A percentile compares a stretch with the other conserved stretches of the same genome.
phyloP scores from a whole-genome alignment of 1,139 yeast genomes.

The Ogataea hybrid region DNA sequence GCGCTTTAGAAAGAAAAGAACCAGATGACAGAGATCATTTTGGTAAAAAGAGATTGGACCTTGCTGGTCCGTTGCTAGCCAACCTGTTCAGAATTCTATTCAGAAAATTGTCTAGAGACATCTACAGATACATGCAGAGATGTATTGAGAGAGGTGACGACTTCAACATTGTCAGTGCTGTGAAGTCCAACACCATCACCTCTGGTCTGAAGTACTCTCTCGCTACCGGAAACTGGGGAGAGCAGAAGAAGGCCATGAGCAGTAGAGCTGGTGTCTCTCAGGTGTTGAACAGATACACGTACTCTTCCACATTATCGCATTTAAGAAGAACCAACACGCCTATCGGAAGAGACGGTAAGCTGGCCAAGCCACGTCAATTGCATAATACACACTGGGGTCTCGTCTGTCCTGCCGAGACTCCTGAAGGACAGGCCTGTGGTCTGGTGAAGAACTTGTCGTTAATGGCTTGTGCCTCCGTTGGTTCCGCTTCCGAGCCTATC shows the following conservation, averaged over 20 bases:
- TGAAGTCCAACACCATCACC: constrained; percentile 94
- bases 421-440: constrained; percentile 99
- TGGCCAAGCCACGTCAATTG: constrained; percentile 97
- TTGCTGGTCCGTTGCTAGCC: constrained; percentile 97
- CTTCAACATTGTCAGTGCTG: constrained; percentile 93
- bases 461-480: constrained; percentile 98
- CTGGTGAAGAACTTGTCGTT: constrained; percentile 91
- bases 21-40: constrained; percentile 99
- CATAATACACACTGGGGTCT: constrained; percentile 99
- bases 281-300: constrained; percentile 95
- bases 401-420: constrained; percentile 99
- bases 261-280: constrained; percentile 99
- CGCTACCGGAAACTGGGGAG: constrained; percentile 99
- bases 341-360: constrained; percentile 97
- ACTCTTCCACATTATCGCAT: constrained; percentile 95
- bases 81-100: constrained; percentile 91
- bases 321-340: constrained; percentile 98
- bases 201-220: constrained; percentile 96
- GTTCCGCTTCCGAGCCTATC: constrained; percentile 96
- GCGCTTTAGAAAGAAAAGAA: constrained; percentile 96
- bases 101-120: constrained; percentile 91
- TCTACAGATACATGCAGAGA: constrained; percentile 97
- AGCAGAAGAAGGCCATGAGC: constrained; percentile 98
- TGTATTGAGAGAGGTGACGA: constrained; percentile 98
- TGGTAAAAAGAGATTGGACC: constrained; percentile 96